Conservation (phyloP, 2,329 filamentous ascomycete genomes). For the Lachnellula hyalina region DNA sequence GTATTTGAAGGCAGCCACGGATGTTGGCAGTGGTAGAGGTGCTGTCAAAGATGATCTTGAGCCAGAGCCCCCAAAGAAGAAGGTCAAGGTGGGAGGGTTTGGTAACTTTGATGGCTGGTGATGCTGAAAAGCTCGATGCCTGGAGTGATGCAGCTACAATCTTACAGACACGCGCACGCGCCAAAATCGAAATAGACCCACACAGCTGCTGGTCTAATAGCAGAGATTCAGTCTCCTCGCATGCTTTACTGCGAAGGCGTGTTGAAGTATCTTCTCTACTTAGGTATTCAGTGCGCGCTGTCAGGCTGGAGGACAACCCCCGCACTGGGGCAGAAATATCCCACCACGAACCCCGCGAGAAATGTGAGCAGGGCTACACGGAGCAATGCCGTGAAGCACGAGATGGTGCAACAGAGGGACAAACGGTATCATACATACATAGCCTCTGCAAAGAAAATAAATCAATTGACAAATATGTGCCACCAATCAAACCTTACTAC, state of each 20-base stretch:
- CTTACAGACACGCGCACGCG: not conserved
- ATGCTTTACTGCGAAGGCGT: not conserved
- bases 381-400: not conserved
- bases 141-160: too few relatives aligned
- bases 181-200: not conserved
- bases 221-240: not conserved
- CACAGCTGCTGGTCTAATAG: not conserved
- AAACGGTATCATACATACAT: too few relatives aligned
- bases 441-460: too few relatives aligned
- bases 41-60: conserved; percentile 56
- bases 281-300: not conserved
- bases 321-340: not conserved
- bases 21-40: conserved; percentile 36
- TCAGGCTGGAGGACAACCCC: not conserved
- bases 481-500: not conserved
- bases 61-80: conserved; percentile 74
- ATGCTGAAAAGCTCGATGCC: conserved; percentile 14
- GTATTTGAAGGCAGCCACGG: conserved; percentile 65
- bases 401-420: not conserved
- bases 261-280: too few relatives aligned
- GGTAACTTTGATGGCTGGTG: conserved; percentile 95
- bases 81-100: conserved; percentile 73
- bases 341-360: not conserved
- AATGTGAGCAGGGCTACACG: not conserved
- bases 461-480: not conserved